Conservation (phyloP, 768 basidiomycete species). For the Leccinum rimulosum region DNA sequence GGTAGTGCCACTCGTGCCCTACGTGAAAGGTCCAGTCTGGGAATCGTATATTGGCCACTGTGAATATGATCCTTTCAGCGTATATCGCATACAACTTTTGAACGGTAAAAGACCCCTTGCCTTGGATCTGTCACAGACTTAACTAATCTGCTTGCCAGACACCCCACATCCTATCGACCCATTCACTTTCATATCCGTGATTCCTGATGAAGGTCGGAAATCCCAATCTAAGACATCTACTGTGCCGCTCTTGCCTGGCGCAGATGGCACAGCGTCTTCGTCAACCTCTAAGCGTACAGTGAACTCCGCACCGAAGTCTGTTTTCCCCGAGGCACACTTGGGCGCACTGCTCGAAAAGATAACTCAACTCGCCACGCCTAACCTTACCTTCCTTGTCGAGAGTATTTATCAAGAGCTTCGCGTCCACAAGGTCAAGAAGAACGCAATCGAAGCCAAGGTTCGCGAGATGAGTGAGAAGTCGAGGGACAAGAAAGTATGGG, state of each 20-base stretch:
- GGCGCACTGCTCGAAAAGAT: slow-evolving; percentile 63
- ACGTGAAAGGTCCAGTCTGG: slow-evolving; percentile 80
- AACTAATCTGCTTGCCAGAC: slow-evolving; percentile 42
- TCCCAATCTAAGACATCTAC: slow-evolving; percentile 34
- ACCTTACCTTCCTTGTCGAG: slow-evolving; percentile 66
- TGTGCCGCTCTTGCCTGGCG: slow-evolving; percentile 46
- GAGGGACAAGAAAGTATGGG: slow-evolving; percentile 72
- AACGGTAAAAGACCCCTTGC: slow-evolving; percentile 59
- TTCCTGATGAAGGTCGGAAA: slow-evolving; percentile 36
- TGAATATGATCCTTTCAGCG: slow-evolving; percentile 65
- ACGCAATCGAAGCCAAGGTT: slow-evolving; percentile 78
- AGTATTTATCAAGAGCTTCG: slow-evolving; percentile 69
- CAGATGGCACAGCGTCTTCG: slow-evolving; percentile 13
- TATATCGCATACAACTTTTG: slow-evolving; percentile 76
- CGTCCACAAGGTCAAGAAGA: slow-evolving; percentile 75
- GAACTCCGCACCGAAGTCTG: slow-evolving; percentile 43
- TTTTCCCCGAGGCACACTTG: slow-evolving; percentile 69
- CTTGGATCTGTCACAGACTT: slow-evolving; percentile 4
- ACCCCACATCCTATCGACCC: slow-evolving; percentile 72
- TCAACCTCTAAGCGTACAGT: slow-evolving; percentile 29
- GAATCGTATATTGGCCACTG: slow-evolving; percentile 67
- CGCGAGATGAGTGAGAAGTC: slow-evolving; percentile 74
- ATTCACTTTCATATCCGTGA: slow-evolving; percentile 64
- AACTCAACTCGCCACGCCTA: slow-evolving; percentile 55
- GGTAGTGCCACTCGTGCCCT: slow-evolving; percentile 76